Percentiles rank a stretch among this genome's conserved stretches.
phyloP scores from a whole-genome alignment of 225 moss, liverwort and hornwort genomes.

The Polytrichum formosum region DNA sequence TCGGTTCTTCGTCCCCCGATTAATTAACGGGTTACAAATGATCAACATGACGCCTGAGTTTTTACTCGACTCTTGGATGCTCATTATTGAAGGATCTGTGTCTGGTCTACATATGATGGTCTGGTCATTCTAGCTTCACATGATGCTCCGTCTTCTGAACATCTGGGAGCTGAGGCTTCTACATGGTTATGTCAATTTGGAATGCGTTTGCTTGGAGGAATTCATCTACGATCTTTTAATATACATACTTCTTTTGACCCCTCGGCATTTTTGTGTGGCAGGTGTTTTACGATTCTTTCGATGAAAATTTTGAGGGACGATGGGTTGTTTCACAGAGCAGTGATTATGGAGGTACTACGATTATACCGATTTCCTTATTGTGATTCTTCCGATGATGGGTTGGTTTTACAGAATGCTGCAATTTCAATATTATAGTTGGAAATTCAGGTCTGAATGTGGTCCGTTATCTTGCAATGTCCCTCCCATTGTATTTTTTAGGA shows the following conservation, averaged over 20 bases:
- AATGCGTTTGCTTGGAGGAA: too few species aligned
- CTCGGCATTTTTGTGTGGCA: conserved; percentile 14
- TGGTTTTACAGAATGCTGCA: too few species aligned
- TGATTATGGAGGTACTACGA: conserved; percentile 71
- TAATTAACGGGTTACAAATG: too few species aligned
- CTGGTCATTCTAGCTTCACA: background rate
- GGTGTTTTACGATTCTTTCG: conserved; percentile 92
- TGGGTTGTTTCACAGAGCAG: conserved; percentile 87
- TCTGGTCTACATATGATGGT: background rate
- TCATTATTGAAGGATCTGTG: background rate
- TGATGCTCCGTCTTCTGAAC: background rate
- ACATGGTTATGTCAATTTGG: background rate
- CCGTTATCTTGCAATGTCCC: too few species aligned
- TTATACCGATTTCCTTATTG: too few species aligned
- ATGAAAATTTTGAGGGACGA: conserved; percentile 73
- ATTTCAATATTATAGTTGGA: too few species aligned
- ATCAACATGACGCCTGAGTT: too few species aligned
- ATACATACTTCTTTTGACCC: background rate
- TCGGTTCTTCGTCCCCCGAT: too few species aligned
- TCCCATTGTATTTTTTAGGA: too few species aligned
- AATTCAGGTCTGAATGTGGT: too few species aligned
- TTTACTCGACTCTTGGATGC: too few species aligned
- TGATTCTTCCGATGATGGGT: background rate
- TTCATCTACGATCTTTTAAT: too few species aligned
- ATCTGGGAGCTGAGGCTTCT: background rate